Evolutionary conservation across 768 basidiomycete species (phyloP).

Genomic region (Collybia sp.): DNA sequence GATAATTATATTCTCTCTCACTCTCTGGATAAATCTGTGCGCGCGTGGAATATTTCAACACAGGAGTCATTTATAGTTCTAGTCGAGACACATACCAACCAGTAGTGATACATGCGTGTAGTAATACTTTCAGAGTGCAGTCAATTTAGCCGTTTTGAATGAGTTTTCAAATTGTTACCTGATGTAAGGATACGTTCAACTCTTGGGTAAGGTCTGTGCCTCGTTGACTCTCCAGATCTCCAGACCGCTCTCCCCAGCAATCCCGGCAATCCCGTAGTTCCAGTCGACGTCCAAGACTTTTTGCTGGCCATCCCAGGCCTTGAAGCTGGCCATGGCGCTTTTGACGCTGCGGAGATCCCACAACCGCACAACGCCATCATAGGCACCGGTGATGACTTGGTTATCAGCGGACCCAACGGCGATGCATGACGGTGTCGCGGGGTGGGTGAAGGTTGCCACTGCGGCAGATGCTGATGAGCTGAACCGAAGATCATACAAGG

Average conservation of each 20-base stretch:
- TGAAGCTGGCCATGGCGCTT: slow-evolving; percentile 59
- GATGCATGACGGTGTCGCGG: slow-evolving; percentile 67
- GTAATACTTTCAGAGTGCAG: too few species aligned
- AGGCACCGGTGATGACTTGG: slow-evolving; percentile 67
- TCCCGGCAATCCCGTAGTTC: slow-evolving; percentile 47
- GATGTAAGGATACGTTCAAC: neutral
- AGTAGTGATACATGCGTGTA: too few species aligned
- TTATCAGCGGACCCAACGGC: slow-evolving; percentile 24
- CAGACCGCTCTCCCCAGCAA: slow-evolving; percentile 63
- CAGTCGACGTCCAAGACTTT: slow-evolving; percentile 62
- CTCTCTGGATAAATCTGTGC: too few species aligned
- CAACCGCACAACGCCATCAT: slow-evolving; percentile 72
- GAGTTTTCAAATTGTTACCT: too few species aligned
- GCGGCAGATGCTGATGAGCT: slow-evolving; percentile 27
- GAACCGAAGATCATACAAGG: slow-evolving; percentile 63
- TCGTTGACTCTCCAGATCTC: slow-evolving; percentile 58
- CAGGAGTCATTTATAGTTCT: too few species aligned
- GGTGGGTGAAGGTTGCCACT: slow-evolving; percentile 46
- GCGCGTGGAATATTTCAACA: too few species aligned
- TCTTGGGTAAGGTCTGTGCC: slow-evolving; percentile 11
- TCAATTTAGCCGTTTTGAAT: too few species aligned
- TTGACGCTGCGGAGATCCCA: slow-evolving; percentile 78
- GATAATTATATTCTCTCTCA: too few species aligned
- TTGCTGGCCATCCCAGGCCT: slow-evolving; percentile 47
- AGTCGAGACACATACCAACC: too few species aligned